phyloP scores from a whole-genome alignment of 2,329 filamentous ascomycete genomes.

The Dryadomyces quercivorus region DNA sequence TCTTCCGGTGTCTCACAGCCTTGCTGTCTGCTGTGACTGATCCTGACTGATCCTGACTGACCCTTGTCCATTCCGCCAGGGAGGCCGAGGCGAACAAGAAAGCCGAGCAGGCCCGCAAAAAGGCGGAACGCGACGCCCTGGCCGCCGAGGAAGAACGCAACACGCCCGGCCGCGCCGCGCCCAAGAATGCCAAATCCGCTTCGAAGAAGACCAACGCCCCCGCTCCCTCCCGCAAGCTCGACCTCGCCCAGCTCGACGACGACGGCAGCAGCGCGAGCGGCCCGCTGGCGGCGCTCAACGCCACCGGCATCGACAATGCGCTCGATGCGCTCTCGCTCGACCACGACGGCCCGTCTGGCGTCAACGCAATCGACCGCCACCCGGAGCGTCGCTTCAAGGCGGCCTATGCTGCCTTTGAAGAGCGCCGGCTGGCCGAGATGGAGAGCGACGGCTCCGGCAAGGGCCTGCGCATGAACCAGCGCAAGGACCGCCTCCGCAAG shows the following conservation, averaged over 20 bases:
- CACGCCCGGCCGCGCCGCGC: constrained; percentile 41
- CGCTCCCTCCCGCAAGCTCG: constrained; percentile 47
- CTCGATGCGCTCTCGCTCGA: constrained; percentile 71
- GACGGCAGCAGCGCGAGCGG: constrained; percentile 14
- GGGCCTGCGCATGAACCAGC: constrained; percentile 71
- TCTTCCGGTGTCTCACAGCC: background rate
- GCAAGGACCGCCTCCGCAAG: constrained; percentile 71
- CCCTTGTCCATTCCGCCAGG: too few relatives aligned
- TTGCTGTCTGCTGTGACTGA: background rate
- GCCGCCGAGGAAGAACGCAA: constrained; percentile 70
- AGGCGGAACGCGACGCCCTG: constrained; percentile 79
- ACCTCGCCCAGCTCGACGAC: constrained; percentile 58
- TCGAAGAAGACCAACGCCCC: constrained; percentile 43
- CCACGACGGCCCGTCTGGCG: background rate
- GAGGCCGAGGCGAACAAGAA: constrained; percentile 69
- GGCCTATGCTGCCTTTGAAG: constrained; percentile 72
- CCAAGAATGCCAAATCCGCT: constrained; percentile 57
- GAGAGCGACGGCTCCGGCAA: constrained; percentile 61
- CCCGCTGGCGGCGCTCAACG: constrained; percentile 56
- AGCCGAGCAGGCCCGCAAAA: constrained; percentile 72
- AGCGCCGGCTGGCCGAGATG: constrained; percentile 72
- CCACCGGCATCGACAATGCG: constrained; percentile 84
- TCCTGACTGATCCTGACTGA: too few relatives aligned
- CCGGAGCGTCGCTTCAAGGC: constrained; percentile 81
- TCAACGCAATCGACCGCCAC: constrained; percentile 64